Base-by-base conservation (phyloP, 169 alveolate genomes). In the Eimeria praecox region DNA sequence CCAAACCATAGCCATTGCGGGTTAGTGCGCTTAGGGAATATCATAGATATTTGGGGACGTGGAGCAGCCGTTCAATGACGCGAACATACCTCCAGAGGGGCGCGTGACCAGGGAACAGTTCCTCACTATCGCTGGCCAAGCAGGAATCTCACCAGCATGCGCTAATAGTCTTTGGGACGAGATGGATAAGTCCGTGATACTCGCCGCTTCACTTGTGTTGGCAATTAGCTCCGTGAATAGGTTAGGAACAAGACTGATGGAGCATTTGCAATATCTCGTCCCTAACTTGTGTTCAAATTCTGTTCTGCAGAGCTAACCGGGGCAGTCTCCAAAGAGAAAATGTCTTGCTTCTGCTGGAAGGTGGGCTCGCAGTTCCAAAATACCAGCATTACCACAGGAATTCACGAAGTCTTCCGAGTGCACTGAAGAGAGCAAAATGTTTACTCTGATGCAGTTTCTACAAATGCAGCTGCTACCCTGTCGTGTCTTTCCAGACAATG, bases 81-180 rank as follows among this genome's bases (percentile, higher is more conserved):
- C 82, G 44, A 71, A 62, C 0, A 85, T 80, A 49, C 90, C 83
- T 4, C 62, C 82, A 24, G 90, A 83, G 1, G 97, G 95, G 44
- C 94, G 95, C 85, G 96, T 95, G 80, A 75, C 95, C 44, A 49
- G 44, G 69, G 97, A 95, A 24, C 93, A 77, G 71, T 95, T 95
- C 71, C 40, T 90, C 49, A 42, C 52, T 1, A 59, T 95, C 52
- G 71, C 94, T 12, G 95, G 78, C 46, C 77, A 95, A 64, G 95
- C 95, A 1, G 97, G 97, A 20, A 40, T 95, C 64, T 59, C 94
- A 16, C 44, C 91, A 1, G 75, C 94, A n/a, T 56, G 94, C 62
- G 95, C 97, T 20, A 56, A 88, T 27, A 24, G 18, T n/a, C 97
- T 95, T 49, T 95, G 97, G 97, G 40, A 46, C 9, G 46, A 52